phyloP scores from a whole-genome alignment of 2,329 filamentous ascomycete genomes.

The Tolypocladium inflatum region DNA sequence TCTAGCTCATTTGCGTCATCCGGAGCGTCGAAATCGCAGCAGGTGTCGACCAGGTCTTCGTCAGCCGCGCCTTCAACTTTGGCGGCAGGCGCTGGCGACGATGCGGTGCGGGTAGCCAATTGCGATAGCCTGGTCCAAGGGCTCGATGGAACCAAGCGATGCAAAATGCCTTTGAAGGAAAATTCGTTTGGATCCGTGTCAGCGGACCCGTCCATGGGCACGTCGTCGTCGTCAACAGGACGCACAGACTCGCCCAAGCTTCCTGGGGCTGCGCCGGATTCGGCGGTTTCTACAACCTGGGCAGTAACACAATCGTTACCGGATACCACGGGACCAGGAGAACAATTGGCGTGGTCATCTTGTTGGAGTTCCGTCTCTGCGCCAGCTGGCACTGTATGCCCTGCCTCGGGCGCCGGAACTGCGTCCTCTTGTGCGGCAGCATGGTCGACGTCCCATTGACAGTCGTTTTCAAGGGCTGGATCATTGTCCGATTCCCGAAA shows the following conservation, averaged over 20 bases:
- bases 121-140: slow-evolving; percentile 13
- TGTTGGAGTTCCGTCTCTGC: background rate
- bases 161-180: slow-evolving; percentile 13
- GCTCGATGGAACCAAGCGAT: slow-evolving; percentile 12
- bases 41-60: background rate
- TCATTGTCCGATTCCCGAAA: background rate
- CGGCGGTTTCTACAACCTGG: background rate
- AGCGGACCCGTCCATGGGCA: background rate
- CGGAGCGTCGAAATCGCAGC: background rate
- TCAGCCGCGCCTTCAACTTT: background rate
- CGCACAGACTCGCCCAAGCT: background rate
- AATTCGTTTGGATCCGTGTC: slow-evolving; percentile 5
- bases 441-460: background rate
- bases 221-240: background rate
- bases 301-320: background rate
- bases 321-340: too few species aligned
- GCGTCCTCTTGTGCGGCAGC: background rate
- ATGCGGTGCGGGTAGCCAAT: background rate
- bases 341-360: background rate
- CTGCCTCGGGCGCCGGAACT: background rate
- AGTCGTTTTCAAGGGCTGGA: background rate
- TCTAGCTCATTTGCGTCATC: background rate
- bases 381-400: background rate
- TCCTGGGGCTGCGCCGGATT: too few species aligned
- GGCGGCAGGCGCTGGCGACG: background rate